Percentiles rank a stretch among this genome's conserved stretches.
These are phyloP conservation scores for Polyrhizophydium stewartii DNA, from an alignment of 371 early-diverging fungal species.

Conservation along the genomic window DNA sequence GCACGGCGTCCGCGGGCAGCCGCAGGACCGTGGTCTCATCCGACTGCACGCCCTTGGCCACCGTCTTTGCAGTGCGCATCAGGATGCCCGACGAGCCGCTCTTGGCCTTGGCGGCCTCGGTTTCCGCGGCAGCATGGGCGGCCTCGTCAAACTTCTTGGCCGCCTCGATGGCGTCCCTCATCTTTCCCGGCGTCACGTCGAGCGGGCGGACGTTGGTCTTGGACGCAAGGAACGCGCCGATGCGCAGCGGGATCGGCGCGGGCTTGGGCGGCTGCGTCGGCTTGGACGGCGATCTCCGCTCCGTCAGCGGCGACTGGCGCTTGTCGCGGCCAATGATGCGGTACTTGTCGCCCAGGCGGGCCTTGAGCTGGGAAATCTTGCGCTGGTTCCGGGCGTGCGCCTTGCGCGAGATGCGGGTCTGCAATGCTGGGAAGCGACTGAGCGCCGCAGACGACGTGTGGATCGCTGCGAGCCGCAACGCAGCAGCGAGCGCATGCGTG, in stretches of 20 bases:
- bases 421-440: conserved; percentile 12
- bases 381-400: conserved; percentile 15
- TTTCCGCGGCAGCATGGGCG: not conserved
- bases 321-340: conserved; percentile 21
- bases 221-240: conserved; percentile 15
- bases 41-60: not conserved
- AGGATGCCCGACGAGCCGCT: not conserved
- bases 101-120: not conserved
- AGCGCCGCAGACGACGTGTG: conserved; percentile 4
- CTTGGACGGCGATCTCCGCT: conserved; percentile 12
- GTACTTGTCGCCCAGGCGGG: conserved; percentile 22
- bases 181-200: conserved; percentile 17
- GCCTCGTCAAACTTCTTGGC: conserved; percentile 4
- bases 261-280: conserved; percentile 11
- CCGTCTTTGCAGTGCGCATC: not conserved
- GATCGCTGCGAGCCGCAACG: too few species aligned
- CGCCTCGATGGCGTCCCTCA: conserved; percentile 12
- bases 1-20: conserved; percentile 5
- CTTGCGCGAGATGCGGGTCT: conserved; percentile 18
- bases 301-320: conserved; percentile 19
- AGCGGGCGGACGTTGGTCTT: not conserved
- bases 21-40: conserved; percentile 3
- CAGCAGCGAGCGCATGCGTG: too few species aligned
- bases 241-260: not conserved
- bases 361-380: conserved; percentile 15